Evolutionary conservation across 148 eudicot genomes (phyloP).

Genomic region (Gaultheria prostrata): DNA sequence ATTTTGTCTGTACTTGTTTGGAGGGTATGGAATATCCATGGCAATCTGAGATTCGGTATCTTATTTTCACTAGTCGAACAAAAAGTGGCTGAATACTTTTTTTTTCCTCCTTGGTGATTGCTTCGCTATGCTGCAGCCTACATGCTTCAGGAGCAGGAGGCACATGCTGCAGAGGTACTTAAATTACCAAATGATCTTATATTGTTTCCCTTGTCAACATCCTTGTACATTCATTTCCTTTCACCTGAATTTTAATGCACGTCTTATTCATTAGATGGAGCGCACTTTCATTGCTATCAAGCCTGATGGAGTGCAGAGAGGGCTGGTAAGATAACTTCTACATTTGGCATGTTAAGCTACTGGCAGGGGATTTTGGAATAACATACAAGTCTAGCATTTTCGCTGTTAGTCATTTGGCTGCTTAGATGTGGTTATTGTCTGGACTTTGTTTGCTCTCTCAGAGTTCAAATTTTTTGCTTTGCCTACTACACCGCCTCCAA

Average conservation of each 20-base stretch:
- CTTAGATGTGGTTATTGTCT: not conserved
- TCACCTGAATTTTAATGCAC: not conserved
- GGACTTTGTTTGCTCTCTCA: not conserved
- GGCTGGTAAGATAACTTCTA: constrained; percentile 51
- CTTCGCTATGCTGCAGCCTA: constrained; percentile 43
- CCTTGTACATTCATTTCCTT: not conserved
- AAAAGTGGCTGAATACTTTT: not conserved
- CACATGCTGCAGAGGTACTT: constrained; percentile 79
- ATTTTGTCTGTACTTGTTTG: not conserved
- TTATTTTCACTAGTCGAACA: not conserved
- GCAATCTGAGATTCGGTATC: not conserved
- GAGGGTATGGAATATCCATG: not conserved
- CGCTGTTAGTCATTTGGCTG: not conserved
- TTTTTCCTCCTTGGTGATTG: not conserved
- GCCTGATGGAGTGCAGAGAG: constrained; percentile 99
- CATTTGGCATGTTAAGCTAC: not conserved
- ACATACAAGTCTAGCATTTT: not conserved
- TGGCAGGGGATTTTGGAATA: not conserved
- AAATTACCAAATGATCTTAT: not conserved
- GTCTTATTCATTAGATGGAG: constrained; percentile 55
- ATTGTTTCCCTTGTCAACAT: not conserved
- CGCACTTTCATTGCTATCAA: constrained; percentile 98
- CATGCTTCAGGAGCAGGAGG: constrained; percentile 94
- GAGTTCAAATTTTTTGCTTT: not conserved
- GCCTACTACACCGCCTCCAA: too few species aligned